These are phyloP conservation scores for Trichophyton rubrum DNA, from an alignment of 2,329 filamentous ascomycete genomes.

Conservation along the genomic window DNA sequence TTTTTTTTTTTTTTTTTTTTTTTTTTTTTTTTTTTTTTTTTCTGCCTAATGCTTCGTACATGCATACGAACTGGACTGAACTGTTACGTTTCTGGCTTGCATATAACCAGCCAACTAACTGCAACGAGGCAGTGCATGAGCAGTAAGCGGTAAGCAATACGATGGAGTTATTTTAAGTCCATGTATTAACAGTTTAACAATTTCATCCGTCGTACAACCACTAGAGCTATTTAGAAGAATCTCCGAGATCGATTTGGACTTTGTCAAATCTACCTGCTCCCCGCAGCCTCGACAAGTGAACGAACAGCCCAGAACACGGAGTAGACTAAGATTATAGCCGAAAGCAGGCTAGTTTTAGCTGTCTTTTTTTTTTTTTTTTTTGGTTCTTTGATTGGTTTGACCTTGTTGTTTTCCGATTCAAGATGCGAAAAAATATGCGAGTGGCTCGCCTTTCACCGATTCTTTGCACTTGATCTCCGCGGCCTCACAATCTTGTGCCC, in stretches of 20 bases:
- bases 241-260: background rate
- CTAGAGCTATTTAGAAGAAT: slow-evolving; percentile 1
- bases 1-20: background rate
- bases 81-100: background rate
- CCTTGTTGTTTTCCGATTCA: background rate
- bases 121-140: background rate
- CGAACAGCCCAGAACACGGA: background rate
- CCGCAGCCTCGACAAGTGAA: background rate
- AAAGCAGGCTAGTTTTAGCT: too few species aligned
- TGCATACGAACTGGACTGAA: background rate
- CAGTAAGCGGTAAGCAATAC: background rate
- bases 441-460: background rate
- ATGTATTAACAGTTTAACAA: slow-evolving; percentile 2
- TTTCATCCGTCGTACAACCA: background rate
- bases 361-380: too few species aligned
- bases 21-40: background rate
- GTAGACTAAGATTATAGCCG: background rate
- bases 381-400: too few species aligned
- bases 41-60: background rate
- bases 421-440: background rate
- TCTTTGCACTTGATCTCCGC: background rate
- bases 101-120: background rate
- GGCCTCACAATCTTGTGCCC: slow-evolving; percentile 27
- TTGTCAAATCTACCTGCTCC: background rate
- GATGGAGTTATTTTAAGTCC: background rate